Evolutionary conservation across 2,329 filamentous ascomycete genomes (phyloP), one percentile per base, ranked within the genome.

Genomic region (Colletotrichum scovillei): DNA sequence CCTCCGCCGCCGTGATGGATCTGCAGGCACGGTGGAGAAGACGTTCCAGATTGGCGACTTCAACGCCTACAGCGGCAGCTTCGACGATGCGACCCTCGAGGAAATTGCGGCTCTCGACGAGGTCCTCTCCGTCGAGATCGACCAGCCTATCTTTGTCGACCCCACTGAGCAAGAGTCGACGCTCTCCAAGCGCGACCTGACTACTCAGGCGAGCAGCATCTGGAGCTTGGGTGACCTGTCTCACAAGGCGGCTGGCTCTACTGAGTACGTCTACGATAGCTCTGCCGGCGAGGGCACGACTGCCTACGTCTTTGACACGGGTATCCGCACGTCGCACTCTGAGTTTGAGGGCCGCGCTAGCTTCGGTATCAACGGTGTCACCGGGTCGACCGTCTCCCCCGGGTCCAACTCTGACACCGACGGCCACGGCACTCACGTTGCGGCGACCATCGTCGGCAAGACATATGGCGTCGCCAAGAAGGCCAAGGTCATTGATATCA

Each of bases 281-380:
- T 73, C 69, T 0, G 76, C 77, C 1, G 78, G 79, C 4, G 28
- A 75, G 26, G 77, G 75, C 1, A 63, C 65, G 8, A 84, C 79
- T 64, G 79, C 81, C 42, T 87, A 86, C 69, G 74, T 87, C 4
- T 79, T 87, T 66, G 86, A 87, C 74, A 85, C 84, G 0, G 85
- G 86, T 66, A 83, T 87, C 64, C 79, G 78, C 11, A 79, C 77
- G 14, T 66, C 78, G 1, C 86, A 87, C 72, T 67, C 77, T 68
- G 77, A 80, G 38, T 81, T 80, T 38, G 78, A 77, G 5, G 78
- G 78, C 8, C 77, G 79, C 8, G 80, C 79, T 5, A 14, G 67
- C 7, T 79, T 76, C 72, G 80, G 79, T 22, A 73, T 74, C 58
- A 82, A 80, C 46, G 77, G 75, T n/a, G 32, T 78, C 0, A 66